Base-by-base conservation (phyloP, 352 stramenopile genomes). In the Globisporangium uncinulatum region DNA sequence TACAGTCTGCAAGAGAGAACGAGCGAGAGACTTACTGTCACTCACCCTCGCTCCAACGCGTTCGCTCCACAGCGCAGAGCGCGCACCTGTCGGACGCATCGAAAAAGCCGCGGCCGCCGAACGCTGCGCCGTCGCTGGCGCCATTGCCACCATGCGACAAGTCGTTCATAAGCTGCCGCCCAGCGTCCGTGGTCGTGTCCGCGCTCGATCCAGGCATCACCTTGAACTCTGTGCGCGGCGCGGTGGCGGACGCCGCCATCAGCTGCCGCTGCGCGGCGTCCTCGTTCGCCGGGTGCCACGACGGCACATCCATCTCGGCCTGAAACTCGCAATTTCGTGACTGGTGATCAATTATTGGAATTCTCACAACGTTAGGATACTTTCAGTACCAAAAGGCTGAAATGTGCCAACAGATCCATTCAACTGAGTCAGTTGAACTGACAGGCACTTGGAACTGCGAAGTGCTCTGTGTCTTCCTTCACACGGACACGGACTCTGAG, bases 231-330 rank as follows among this genome's bases (percentile, higher is more conserved):
- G 69, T 83, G 36, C 79, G 77, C 52, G 73, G 61, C 17, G 63
- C 52, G 32, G 66, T 15, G 24, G 63, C 43, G 1, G 50, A 45
- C 13, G 50, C 59, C 29, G 58, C 56, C 50, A 57, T 63, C 47
- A 67, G 56, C 51, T 65, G 60, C 39, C 66, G 62, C 57, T 73
- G 69, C 45, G 64, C 36, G 43, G 65, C 64, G 60, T 87, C 76
- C 55, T 78, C 65, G 60, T 89, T 92, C 13, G 81, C 81, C 1
- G 81, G 81, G 42, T 91, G 79, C 79, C 81, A 91, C 31, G 74
- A 75, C 15, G 81, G 81, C 29, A 88, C 79, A 51, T 91, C 79
- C 81, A 91, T 91, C 13, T 32, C 32, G 6, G 7, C 39, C 1
- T 19, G 11, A n/a, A 17, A n/a, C 10, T 17, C 6, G 11, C 39